Evolutionary conservation across 805 yeast genomes (phyloP).

Genomic region (Metschnikowia borealis): DNA sequence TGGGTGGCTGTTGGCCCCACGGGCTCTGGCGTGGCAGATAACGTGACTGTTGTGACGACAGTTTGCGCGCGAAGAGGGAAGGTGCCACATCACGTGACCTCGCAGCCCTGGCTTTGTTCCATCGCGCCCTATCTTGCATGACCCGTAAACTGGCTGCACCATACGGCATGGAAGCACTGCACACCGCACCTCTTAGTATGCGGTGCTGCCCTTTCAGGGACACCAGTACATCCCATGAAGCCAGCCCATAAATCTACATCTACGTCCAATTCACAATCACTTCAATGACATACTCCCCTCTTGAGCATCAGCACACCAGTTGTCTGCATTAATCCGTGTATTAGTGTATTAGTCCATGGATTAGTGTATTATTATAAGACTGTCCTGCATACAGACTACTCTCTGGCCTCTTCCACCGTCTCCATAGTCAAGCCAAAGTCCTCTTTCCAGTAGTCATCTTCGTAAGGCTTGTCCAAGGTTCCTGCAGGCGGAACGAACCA

Average conservation of each 20-base stretch:
- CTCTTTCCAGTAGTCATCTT: slow-evolving; percentile 49
- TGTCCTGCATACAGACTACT: not conserved
- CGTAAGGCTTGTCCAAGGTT: slow-evolving; percentile 31
- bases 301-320: too few relatives aligned
- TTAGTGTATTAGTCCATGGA: too few relatives aligned
- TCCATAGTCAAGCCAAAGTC: slow-evolving; percentile 46
- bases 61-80: slow-evolving; percentile 1
- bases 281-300: too few relatives aligned
- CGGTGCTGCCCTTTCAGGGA: too few relatives aligned
- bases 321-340: too few relatives aligned
- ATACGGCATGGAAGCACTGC: not conserved
- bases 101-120: slow-evolving; percentile 4
- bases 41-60: slow-evolving; percentile 6
- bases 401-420: slow-evolving; percentile 12
- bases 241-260: too few relatives aligned
- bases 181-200: not conserved
- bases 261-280: too few relatives aligned
- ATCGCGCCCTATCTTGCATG: slow-evolving; percentile 4
- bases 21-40: not conserved
- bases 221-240: not conserved
- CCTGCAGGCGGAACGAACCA: slow-evolving; percentile 70
- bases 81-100: slow-evolving; percentile 1
- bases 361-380: too few relatives aligned
- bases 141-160: not conserved
- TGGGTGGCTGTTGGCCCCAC: not conserved